phyloP scores from a whole-genome alignment of 176 grass and related monocot genomes.

The Zea luxurians region DNA sequence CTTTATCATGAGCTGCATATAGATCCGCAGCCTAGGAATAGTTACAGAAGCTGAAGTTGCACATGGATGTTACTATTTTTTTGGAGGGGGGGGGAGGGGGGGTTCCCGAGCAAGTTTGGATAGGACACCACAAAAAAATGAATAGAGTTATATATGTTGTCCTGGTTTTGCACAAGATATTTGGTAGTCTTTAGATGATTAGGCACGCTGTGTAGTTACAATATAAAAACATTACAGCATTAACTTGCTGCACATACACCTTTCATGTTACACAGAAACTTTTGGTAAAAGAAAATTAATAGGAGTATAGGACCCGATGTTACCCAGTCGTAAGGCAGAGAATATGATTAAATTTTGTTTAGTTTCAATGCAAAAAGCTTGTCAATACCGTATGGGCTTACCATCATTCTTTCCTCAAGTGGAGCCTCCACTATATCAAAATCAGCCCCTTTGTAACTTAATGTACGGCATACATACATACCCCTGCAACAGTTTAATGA shows the following conservation, averaged over 20 bases:
- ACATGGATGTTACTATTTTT: neutral
- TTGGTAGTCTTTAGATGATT: neutral
- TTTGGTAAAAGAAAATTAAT: neutral
- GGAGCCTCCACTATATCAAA: slow-evolving; percentile 93
- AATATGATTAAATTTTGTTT: slow-evolving; percentile 24
- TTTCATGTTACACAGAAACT: slow-evolving; percentile 4
- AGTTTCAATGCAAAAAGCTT: slow-evolving; percentile 26
- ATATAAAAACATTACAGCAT: neutral
- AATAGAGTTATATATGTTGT: neutral
- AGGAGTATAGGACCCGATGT: neutral
- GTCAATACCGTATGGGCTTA: slow-evolving; percentile 53
- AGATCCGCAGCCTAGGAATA: neutral
- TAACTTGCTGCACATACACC: neutral
- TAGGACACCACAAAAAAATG: slow-evolving; percentile 1
- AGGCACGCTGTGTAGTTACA: neutral
- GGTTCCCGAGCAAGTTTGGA: neutral
- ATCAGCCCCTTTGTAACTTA: slow-evolving; percentile 93
- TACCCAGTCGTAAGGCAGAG: neutral
- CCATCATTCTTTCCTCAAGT: slow-evolving; percentile 95
- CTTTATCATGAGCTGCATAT: slow-evolving; percentile 21
- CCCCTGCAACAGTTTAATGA: slow-evolving; percentile 62
- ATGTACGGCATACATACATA: slow-evolving; percentile 96
- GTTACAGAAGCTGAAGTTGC: neutral
- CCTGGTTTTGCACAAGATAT: slow-evolving; percentile 5
- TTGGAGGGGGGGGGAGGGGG: too few species aligned